These are phyloP conservation scores for Corylus heterophylla DNA, from an alignment of 306 rosid species.

Conservation along the genomic window DNA sequence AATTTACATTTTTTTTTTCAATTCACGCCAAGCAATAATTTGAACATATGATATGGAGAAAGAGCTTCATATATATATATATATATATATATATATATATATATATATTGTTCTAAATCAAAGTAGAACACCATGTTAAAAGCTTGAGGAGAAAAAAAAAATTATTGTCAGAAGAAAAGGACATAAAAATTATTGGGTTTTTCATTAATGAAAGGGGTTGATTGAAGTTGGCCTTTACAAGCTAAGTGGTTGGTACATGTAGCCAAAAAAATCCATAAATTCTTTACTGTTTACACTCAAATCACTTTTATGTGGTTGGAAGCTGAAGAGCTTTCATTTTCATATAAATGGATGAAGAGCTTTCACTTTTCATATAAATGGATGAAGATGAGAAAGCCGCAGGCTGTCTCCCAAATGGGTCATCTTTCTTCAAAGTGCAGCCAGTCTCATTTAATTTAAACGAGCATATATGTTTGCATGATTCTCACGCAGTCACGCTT, in stretches of 20 bases:
- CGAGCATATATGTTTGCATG: conserved; percentile 14
- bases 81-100: too few relatives aligned
- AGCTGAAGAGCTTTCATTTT: conserved; percentile 39
- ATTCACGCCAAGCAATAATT: too few relatives aligned
- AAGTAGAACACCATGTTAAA: not conserved
- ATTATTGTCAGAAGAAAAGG: not conserved
- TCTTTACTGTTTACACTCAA: conserved; percentile 1
- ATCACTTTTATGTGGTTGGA: conserved; percentile 11
- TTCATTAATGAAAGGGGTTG: conserved; percentile 11
- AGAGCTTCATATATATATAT: too few relatives aligned
- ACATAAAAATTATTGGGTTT: not conserved
- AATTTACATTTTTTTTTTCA: too few relatives aligned
- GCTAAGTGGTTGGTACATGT: not conserved
- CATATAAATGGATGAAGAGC: conserved; percentile 23
- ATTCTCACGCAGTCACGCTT: conserved; percentile 1
- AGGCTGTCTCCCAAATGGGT: conserved; percentile 26
- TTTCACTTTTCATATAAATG: not conserved
- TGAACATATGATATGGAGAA: too few relatives aligned
- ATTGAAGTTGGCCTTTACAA: not conserved
- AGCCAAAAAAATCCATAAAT: conserved; percentile 9
- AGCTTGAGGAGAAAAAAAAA: not conserved
- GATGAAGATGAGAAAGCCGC: conserved; percentile 13
- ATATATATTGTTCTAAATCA: not conserved
- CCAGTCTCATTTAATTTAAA: conserved; percentile 27
- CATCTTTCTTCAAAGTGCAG: conserved; percentile 33